These are phyloP conservation scores for Exophiala alcalophila DNA, from an alignment of 2,329 filamentous ascomycete species.

Conservation along the genomic window DNA sequence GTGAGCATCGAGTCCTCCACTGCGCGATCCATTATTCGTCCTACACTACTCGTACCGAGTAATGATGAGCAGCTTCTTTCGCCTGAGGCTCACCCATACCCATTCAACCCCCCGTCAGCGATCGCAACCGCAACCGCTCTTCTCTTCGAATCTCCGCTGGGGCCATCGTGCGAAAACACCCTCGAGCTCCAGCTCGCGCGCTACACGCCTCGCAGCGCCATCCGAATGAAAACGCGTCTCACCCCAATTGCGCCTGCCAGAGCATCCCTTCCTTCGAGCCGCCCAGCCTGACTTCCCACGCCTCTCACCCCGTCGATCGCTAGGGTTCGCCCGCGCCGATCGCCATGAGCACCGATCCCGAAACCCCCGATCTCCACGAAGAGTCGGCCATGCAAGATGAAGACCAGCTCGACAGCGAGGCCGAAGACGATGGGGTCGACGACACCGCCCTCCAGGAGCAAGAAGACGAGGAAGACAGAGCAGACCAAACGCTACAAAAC, in stretches of 20 bases:
- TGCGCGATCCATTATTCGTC: no score
- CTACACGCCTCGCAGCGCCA: background rate
- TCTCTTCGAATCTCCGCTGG: no score
- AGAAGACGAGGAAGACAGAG: slow-evolving; percentile 9
- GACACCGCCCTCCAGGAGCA: slow-evolving; percentile 14
- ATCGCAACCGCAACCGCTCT: no score
- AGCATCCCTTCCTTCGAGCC: slow-evolving; percentile 32
- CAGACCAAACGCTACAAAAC: slow-evolving; percentile 15
- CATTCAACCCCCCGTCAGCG: no score
- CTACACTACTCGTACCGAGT: no score
- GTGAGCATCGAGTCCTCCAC: no score
- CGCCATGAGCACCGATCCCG: slow-evolving; percentile 22
- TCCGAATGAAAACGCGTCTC: slow-evolving; percentile 28
- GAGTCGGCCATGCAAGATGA: slow-evolving; percentile 19
- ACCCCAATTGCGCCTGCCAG: slow-evolving; percentile 35
- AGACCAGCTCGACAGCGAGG: slow-evolving; percentile 20
- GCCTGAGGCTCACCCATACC: no score
- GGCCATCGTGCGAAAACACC: no score
- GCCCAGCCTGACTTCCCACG: no score
- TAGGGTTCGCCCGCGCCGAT: slow-evolving; percentile 3
- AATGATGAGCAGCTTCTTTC: no score
- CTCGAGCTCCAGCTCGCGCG: no score
- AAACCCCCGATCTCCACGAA: slow-evolving; percentile 18
- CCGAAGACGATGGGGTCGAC: slow-evolving; percentile 11
- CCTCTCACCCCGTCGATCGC: slow-evolving; percentile 2